Evolutionary conservation across 148 eudicot species (phyloP), one percentile per base, ranked within the genome.

Genomic region (Vaccinium macrocarpon): DNA sequence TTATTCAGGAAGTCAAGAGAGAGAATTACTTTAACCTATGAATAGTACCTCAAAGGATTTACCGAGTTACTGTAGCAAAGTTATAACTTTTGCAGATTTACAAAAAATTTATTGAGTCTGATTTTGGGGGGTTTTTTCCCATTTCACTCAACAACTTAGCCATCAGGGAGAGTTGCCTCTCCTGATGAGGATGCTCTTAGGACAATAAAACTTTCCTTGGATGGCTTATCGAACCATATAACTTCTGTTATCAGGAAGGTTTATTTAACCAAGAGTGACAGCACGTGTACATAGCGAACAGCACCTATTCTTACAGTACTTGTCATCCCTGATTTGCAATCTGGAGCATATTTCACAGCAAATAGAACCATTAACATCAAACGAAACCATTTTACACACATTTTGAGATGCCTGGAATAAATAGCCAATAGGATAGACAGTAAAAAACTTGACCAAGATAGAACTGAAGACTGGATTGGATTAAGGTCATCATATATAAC

Each of bases 331-430:
- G 27, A 25, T 57, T 35, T 57, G 29, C 51, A 57, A 56, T 32
- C 25, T 57, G 14, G 71, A 55, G 13, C 55, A 61, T 42, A 62
- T 61, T 42, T 81, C 21, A 79, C 32, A 42, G 66, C 56, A 85
- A 73, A 75, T 21, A 0, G 70, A 3, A 48, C 55, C 68, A 10
- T 23, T 76, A 2, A 35, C 32, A 42, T 80, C 56, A 85, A 73
- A 75, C n/a, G 0, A 49, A 3, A 48, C 55, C 68, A 10, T 23
- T 76, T 21, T 35, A 29, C 76, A 57, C 48, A 19, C 42, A 53
- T 57, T 66, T 49, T 68, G 46, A 25, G 76, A 81, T 46, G 56
- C 83, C 48, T 49, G 83, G 13, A 71, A 82, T 61, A 81, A 46
- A 81, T 66, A 66, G 51, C 70, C 27, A 51, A 68, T 27, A 53